Evolutionary conservation across 2,329 filamentous ascomycete genomes (phyloP).

Genomic region (Mariannaea sp.): DNA sequence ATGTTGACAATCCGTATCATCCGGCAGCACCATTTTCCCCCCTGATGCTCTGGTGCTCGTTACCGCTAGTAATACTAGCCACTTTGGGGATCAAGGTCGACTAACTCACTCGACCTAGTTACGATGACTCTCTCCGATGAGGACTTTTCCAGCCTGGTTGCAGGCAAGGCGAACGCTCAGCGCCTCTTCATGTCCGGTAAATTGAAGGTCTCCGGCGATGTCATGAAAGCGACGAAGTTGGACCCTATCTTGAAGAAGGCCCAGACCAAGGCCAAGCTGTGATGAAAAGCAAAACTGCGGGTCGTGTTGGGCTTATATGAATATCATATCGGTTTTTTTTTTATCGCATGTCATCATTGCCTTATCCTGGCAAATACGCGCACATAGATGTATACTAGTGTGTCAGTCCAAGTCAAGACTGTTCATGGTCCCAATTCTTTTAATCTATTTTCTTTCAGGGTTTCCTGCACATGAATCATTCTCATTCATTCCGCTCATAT

Average conservation of each 20-base stretch:
- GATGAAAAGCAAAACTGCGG: slow-evolving; percentile 38
- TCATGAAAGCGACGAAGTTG: slow-evolving; percentile 98
- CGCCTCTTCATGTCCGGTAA: slow-evolving; percentile 97
- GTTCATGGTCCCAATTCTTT: neutral
- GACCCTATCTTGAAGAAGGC: slow-evolving; percentile 91
- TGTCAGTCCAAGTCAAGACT: slow-evolving; percentile 17
- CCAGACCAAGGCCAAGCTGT: slow-evolving; percentile 83
- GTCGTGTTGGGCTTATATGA: slow-evolving; percentile 25
- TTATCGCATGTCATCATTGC: neutral
- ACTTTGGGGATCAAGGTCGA: neutral
- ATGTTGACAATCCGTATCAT: slow-evolving; percentile 39
- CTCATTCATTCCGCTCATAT: too few relatives aligned
- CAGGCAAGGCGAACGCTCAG: slow-evolving; percentile 92
- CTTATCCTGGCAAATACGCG: slow-evolving; percentile 17
- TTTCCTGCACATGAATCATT: neutral
- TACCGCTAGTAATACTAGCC: neutral
- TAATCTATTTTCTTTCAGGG: neutral
- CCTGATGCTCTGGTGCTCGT: too few relatives aligned
- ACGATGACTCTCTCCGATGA: slow-evolving; percentile 83
- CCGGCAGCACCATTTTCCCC: neutral
- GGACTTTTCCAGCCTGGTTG: slow-evolving; percentile 83
- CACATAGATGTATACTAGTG: slow-evolving; percentile 27
- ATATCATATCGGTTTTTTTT: slow-evolving; percentile 28
- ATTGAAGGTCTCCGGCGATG: slow-evolving; percentile 96
- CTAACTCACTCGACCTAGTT: slow-evolving; percentile 57